Evolutionary conservation across 192 early-diverging fungal species (phyloP).

Genomic region (Linnemannia hyalina): DNA sequence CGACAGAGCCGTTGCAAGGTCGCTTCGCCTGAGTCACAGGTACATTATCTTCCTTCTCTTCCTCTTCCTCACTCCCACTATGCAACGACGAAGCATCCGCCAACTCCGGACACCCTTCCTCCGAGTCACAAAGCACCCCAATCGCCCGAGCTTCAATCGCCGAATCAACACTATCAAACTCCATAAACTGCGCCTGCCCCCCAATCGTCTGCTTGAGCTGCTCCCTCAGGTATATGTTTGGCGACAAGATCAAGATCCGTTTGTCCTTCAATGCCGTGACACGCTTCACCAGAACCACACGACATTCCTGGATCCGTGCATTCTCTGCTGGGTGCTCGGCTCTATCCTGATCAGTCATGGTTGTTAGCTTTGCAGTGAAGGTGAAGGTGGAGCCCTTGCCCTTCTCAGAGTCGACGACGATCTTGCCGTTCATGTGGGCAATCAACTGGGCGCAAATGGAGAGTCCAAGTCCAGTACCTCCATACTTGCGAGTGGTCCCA

Average conservation of each 20-base stretch:
- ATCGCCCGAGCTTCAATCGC: constrained; percentile 25
- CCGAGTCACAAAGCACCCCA: constrained; percentile 8
- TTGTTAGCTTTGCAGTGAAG: constrained; percentile 31
- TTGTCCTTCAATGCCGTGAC: not conserved
- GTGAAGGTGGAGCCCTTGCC: constrained; percentile 60
- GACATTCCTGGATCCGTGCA: constrained; percentile 32
- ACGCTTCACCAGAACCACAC: constrained; percentile 8
- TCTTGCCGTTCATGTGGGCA: constrained; percentile 56
- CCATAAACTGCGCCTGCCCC: constrained; percentile 1
- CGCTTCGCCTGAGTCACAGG: not conserved
- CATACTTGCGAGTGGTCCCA: constrained; percentile 55
- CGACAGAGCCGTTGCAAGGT: not conserved
- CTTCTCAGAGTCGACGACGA: constrained; percentile 58
- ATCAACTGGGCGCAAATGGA: constrained; percentile 64
- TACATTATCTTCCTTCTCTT: not conserved
- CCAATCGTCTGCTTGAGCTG: constrained; percentile 20
- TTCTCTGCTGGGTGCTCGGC: constrained; percentile 33
- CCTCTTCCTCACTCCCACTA: not conserved
- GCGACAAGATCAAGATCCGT: constrained; percentile 33
- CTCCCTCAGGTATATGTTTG: constrained; percentile 22
- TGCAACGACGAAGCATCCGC: not conserved
- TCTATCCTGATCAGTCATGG: constrained; percentile 23
- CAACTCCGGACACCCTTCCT: not conserved
- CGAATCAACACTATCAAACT: constrained; percentile 26
- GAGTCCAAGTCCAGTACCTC: constrained; percentile 63